Evolutionary conservation across 1,284 basidiomycete genomes (phyloP).

Genomic region (Anthracocystis panici-leucophaei): DNA sequence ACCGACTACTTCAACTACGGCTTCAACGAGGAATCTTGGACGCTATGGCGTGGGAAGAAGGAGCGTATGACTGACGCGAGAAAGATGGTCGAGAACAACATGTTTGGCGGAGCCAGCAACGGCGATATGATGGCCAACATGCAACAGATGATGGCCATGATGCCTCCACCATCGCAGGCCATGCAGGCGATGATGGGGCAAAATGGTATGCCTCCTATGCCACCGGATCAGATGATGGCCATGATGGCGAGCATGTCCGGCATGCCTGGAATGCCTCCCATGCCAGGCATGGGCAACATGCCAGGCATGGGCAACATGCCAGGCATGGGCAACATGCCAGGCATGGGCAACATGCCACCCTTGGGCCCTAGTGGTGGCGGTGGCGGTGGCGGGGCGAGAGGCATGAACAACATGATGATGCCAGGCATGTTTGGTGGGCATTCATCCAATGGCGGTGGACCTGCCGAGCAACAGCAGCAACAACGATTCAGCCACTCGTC

Average conservation of each 20-base stretch:
- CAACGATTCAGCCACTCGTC: constrained; percentile 31
- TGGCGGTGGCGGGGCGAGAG: neutral
- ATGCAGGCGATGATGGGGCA: constrained; percentile 63
- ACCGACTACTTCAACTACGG: constrained; percentile 99
- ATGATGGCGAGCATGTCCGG: constrained; percentile 60
- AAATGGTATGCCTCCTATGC: constrained; percentile 53
- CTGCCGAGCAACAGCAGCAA: constrained; percentile 18
- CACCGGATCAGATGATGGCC: constrained; percentile 60
- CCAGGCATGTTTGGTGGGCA: constrained; percentile 43
- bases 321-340: constrained; percentile 38
- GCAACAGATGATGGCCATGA: constrained; percentile 54
- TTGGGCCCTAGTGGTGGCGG: constrained; percentile 15
- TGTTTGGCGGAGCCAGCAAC: constrained; percentile 22
- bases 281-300: constrained; percentile 39
- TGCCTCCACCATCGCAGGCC: constrained; percentile 47
- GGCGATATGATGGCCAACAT: constrained; percentile 36
- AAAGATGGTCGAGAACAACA: constrained; percentile 70
- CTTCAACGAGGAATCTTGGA: constrained; percentile 96
- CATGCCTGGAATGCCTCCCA: constrained; percentile 39
- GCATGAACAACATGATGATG: constrained; percentile 46
- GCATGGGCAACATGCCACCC: constrained; percentile 27
- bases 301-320: constrained; percentile 32
- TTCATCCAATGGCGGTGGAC: constrained; percentile 21
- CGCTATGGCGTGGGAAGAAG: constrained; percentile 87
- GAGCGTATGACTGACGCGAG: constrained; percentile 83